These are phyloP conservation scores for Ganoderma sinense DNA, from an alignment of 1,284 basidiomycete genomes.

Conservation along the genomic window DNA sequence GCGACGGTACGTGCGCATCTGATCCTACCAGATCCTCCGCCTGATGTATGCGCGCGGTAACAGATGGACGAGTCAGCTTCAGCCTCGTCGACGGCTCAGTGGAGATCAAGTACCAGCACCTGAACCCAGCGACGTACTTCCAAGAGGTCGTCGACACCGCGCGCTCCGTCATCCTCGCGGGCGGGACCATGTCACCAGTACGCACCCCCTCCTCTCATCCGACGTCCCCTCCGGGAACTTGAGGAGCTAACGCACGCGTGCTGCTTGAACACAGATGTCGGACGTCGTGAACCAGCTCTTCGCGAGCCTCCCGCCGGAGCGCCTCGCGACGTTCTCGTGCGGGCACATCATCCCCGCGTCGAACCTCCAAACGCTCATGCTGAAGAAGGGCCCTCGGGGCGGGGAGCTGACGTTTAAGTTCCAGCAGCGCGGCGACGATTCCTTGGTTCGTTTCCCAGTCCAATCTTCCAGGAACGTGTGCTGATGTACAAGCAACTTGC, in stretches of 20 bases:
- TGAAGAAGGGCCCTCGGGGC: constrained; percentile 83
- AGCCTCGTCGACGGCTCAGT: constrained; percentile 57
- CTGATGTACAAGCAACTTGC: background rate
- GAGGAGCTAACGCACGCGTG: background rate
- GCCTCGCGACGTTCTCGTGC: constrained; percentile 86
- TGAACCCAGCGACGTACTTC: constrained; percentile 94
- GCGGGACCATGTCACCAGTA: constrained; percentile 98
- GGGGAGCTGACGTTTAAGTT: constrained; percentile 86
- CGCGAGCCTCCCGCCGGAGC: constrained; percentile 65
- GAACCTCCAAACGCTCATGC: constrained; percentile 83
- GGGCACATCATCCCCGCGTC: constrained; percentile 90
- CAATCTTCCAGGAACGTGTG: no score
- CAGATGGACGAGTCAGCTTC: constrained; percentile 74
- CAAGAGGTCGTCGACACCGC: constrained; percentile 83
- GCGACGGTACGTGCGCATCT: constrained; percentile 73
- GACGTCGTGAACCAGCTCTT: constrained; percentile 90
- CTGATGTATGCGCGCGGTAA: background rate
- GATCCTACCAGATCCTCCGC: constrained; percentile 6
- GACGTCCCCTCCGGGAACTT: background rate
- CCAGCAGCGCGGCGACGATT: constrained; percentile 74
- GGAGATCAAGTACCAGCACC: constrained; percentile 89
- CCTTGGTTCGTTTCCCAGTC: constrained; percentile 56
- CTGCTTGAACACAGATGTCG: constrained; percentile 70
- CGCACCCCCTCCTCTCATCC: constrained; percentile 21
- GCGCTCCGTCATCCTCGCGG: constrained; percentile 87